Evolutionary conservation across 2,329 filamentous ascomycete species (phyloP), one percentile per base, ranked within the genome.

Genomic region (Paraphaeosphaeria minitans): DNA sequence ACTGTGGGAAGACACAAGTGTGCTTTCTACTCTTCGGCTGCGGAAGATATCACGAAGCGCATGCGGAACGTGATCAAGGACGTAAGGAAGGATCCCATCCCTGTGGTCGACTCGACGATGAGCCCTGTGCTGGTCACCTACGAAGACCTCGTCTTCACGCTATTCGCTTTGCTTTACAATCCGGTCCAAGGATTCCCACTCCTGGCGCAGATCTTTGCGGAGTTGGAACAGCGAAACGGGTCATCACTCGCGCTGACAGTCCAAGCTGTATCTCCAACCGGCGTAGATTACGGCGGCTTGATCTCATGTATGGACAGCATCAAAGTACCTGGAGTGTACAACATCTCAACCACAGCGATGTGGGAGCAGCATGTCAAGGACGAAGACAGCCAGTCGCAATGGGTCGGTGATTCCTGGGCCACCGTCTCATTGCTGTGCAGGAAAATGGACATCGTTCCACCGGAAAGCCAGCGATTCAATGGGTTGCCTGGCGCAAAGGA

Each of bases 1-100:
- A 73, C 78, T 43, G 85, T 81, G 19, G 83, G 83, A 4, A 53
- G 60, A 8, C 24, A 56, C 14, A 42, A 42, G 14, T 43, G 37
- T n/a, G 22, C 27, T 14, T 31, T 53, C 14, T 31, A 53, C 22
- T 52, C 49, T 3, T 8, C 35, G 1, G 29, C 33, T 21, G 22
- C 21, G 19, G 21, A 52, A 3, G 35, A 42, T 0, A 41, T 52
- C 14, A 35, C 35, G 5, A 41, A n/a, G 2, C 49, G 49, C 10
- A 52, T 52, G 49, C 33, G 49, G 14, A 27, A n/a, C 9, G 35
- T 52, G 1, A 47, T 49, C 9, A 22, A 41, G 31, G 33, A 43
- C 9, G 51, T 68, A 1, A 55, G 55, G 35, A 47, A 62, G 1
- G 43, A 54, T 3, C 63, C 65, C 8, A n/a, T 65, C 16, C 35